phyloP scores from a whole-genome alignment of 1,139 yeast genomes.

The Protomyces inundatus region DNA sequence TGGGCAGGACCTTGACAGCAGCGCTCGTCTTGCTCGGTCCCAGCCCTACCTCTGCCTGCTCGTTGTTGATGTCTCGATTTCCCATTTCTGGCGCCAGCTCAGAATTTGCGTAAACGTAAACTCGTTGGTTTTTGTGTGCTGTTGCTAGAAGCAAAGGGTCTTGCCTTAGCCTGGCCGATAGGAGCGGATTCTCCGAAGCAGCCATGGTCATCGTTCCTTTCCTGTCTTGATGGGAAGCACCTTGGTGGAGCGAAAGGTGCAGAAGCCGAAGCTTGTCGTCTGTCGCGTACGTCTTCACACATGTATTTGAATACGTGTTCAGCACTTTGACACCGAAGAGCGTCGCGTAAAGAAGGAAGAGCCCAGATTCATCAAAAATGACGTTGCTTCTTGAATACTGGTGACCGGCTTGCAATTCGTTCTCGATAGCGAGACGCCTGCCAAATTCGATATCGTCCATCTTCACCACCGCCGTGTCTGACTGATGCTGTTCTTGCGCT shows the following conservation, averaged over 20 bases:
- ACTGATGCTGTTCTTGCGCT: conserved; percentile 36
- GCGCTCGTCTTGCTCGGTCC: conserved; percentile 10
- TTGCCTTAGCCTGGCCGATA: conserved; percentile 38
- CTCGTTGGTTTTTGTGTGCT: conserved; percentile 37
- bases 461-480: conserved; percentile 34
- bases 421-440: conserved; percentile 37
- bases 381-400: conserved; percentile 24
- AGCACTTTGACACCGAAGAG: conserved; percentile 42
- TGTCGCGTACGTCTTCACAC: conserved; percentile 39
- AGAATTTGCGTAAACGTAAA: conserved; percentile 40
- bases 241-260: conserved; percentile 39
- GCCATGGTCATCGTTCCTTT: conserved; percentile 41
- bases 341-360: conserved; percentile 40
- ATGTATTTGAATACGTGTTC: conserved; percentile 38
- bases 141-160: conserved; percentile 43
- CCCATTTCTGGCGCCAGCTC: conserved; percentile 29
- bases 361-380: conserved; percentile 42
- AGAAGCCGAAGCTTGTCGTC: conserved; percentile 39
- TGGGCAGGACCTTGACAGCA: conserved; percentile 26
- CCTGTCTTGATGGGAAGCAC: conserved; percentile 35
- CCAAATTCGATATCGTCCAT: conserved; percentile 38
- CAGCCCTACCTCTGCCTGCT: conserved; percentile 30
- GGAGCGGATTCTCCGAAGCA: conserved; percentile 42
- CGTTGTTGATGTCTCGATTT: conserved; percentile 35
- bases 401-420: conserved; percentile 32